A percentile compares a stretch with the other conserved stretches of the same genome.
Conservation (phyloP, 2,329 filamentous ascomycete species). For the Claviceps arundinis region DNA sequence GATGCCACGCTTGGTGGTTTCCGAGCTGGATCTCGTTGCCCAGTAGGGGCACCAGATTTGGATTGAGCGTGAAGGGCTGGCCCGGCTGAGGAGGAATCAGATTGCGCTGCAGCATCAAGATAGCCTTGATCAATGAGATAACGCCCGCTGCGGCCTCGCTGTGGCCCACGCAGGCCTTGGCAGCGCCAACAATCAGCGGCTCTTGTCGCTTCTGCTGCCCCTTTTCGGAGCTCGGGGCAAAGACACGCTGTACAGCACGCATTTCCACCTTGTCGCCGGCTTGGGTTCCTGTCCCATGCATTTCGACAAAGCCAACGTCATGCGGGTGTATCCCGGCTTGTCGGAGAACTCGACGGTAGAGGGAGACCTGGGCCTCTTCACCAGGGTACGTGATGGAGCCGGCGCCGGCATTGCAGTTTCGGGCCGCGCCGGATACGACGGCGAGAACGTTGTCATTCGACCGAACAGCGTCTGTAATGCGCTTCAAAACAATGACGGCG, state of each 20-base stretch:
- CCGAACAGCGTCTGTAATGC: conserved; percentile 61
- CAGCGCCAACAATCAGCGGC: neutral
- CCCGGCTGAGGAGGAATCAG: neutral
- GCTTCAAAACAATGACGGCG: conserved; percentile 63
- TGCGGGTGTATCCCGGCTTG: conserved; percentile 62
- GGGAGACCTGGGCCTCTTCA: conserved; percentile 56
- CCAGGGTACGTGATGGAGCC: conserved; percentile 77
- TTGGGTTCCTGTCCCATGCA: neutral
- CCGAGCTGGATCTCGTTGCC: neutral
- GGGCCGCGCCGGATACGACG: conserved; percentile 61
- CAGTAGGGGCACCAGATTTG: neutral
- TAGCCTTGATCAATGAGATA: neutral
- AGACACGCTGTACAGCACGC: neutral
- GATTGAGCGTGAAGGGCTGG: neutral
- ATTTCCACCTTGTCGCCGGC: neutral
- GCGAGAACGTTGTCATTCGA: conserved; percentile 66
- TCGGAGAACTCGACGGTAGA: conserved; percentile 53
- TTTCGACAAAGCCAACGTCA: conserved; percentile 53
- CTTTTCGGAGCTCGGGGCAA: neutral
- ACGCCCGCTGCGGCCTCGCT: neutral
- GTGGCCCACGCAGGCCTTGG: neutral
- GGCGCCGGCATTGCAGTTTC: conserved; percentile 71
- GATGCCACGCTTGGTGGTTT: neutral
- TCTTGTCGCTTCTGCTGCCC: neutral
- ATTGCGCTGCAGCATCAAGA: neutral